phyloP scores from a whole-genome alignment of 2,329 filamentous ascomycete genomes.

The Chaetomiaceae sp. region DNA sequence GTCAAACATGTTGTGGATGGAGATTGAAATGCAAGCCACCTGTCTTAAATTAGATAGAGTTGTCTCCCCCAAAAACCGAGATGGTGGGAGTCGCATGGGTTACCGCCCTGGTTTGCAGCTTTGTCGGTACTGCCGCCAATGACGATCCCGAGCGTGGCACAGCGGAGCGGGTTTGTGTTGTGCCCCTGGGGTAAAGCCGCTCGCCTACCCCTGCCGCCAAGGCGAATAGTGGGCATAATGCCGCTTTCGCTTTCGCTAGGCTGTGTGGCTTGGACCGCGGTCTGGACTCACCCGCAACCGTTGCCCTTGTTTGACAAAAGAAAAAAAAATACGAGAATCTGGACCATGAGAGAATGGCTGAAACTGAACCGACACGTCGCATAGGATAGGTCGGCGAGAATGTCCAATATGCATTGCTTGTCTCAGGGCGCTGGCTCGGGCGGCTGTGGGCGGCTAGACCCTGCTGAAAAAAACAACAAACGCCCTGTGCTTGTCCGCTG shows the following conservation, averaged over 20 bases:
- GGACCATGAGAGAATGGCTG: neutral
- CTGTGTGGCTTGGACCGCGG: neutral
- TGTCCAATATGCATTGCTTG: too few relatives aligned
- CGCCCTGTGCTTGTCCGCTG: neutral
- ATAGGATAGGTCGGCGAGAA: neutral
- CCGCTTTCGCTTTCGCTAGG: neutral
- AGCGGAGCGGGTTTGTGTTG: neutral
- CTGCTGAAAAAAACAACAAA: too few relatives aligned
- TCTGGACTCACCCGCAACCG: neutral
- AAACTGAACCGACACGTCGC: too few relatives aligned
- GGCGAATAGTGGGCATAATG: neutral
- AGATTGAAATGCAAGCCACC: too few relatives aligned
- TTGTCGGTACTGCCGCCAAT: neutral
- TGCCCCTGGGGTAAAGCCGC: too few relatives aligned
- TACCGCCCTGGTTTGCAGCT: too few relatives aligned
- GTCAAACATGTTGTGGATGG: too few relatives aligned
- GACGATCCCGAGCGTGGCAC: neutral
- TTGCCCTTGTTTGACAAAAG: neutral
- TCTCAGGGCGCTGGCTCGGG: too few relatives aligned
- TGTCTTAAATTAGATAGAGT: too few relatives aligned
- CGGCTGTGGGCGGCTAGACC: too few relatives aligned
- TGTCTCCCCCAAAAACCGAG: too few relatives aligned
- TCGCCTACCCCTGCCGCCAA: slow-evolving; percentile 4
- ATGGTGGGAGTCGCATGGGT: too few relatives aligned
- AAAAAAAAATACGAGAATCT: neutral